phyloP scores from a whole-genome alignment of 352 stramenopile genomes.

The Phytophthora meadii region DNA sequence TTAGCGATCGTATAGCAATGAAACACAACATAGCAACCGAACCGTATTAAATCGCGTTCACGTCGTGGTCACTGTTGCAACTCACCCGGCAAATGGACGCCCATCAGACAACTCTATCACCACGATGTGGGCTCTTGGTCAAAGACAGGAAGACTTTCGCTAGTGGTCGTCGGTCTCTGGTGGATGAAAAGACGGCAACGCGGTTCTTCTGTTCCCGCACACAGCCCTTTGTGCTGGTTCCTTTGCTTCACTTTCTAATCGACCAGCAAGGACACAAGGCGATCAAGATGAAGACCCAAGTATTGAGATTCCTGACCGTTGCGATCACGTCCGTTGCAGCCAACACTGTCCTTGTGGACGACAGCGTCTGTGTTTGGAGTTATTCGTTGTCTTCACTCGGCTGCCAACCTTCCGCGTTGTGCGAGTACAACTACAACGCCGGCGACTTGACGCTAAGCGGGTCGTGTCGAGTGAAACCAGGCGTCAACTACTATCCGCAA shows the following conservation, averaged over 20 bases:
- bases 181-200: conserved; percentile 11
- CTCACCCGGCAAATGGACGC: conserved; percentile 12
- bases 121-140: not conserved
- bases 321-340: conserved; percentile 3
- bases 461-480: conserved; percentile 45
- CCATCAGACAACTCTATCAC: conserved; percentile 13
- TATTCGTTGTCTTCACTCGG: conserved; percentile 16
- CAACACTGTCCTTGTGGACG: conserved; percentile 33
- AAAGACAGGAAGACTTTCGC: conserved; percentile 5
- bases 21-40: no score
- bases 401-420: conserved; percentile 33
- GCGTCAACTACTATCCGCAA: conserved; percentile 57
- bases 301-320: not conserved
- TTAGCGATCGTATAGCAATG: not conserved
- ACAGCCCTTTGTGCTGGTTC: not conserved
- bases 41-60: not conserved
- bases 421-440: conserved; percentile 41
- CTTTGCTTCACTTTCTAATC: conserved; percentile 9
- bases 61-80: conserved; percentile 16
- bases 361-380: conserved; percentile 40
- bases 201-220: not conserved
- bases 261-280: not conserved
- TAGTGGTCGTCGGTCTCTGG: conserved; percentile 7
- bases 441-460: conserved; percentile 11
- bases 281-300: conserved; percentile 8